phyloP scores from a whole-genome alignment of 176 grass and related monocot genomes.

The Hsuehochloa calcarea region DNA sequence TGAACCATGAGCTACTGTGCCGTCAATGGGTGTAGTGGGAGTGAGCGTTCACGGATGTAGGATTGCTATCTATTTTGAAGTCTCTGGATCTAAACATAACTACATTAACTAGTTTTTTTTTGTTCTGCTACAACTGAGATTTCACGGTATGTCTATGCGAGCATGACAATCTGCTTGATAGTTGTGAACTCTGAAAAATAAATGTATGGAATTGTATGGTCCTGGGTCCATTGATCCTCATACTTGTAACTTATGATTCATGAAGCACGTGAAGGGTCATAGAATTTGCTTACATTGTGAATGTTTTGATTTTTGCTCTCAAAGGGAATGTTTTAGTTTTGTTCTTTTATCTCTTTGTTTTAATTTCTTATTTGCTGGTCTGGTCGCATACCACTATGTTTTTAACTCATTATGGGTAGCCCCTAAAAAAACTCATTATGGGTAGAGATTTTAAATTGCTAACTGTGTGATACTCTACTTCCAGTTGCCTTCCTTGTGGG shows the following conservation, averaged over 20 bases:
- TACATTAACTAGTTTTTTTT: not conserved
- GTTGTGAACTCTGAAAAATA: not conserved
- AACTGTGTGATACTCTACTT: constrained; percentile 18
- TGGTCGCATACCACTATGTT: not conserved
- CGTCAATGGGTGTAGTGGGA: not conserved
- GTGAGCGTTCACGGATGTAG: not conserved
- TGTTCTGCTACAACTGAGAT: not conserved
- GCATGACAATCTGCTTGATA: not conserved
- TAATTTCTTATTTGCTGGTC: not conserved
- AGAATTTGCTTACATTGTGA: not conserved
- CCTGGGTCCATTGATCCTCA: not conserved
- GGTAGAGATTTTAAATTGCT: constrained; percentile 18
- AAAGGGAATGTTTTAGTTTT: not conserved
- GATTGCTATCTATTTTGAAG: not conserved
- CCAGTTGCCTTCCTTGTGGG: constrained; percentile 95
- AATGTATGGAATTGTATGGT: not conserved
- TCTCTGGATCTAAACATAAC: not conserved
- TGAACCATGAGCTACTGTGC: not conserved
- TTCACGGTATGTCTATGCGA: not conserved
- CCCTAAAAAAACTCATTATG: not conserved
- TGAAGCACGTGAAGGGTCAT: not conserved
- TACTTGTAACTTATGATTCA: not conserved
- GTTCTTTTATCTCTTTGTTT: not conserved
- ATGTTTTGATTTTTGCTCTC: not conserved
- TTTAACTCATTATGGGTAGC: not conserved